Evolutionary conservation across 805 yeast species (phyloP).

Genomic region (Wickerhamiella sorbophila): DNA sequence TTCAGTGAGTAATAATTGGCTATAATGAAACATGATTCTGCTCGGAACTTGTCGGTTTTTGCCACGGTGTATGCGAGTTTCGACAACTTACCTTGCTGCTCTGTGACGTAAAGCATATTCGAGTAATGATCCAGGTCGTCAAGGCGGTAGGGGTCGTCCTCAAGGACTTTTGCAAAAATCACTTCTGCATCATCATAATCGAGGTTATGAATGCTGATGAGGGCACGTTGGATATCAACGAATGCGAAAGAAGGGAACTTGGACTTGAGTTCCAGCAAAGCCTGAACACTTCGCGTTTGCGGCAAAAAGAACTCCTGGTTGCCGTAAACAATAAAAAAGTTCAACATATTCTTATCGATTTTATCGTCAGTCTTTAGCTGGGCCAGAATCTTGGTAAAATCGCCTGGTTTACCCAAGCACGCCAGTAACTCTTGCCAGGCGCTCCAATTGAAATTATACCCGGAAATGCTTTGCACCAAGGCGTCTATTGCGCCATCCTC

Average conservation of each 20-base stretch:
- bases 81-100: constrained; percentile 69
- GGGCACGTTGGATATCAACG: constrained; percentile 67
- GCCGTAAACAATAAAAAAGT: constrained; percentile 50
- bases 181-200: constrained; percentile 71
- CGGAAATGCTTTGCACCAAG: constrained; percentile 44
- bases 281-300: constrained; percentile 35
- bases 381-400: constrained; percentile 4
- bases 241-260: constrained; percentile 63
- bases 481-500: constrained; percentile 43
- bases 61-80: constrained; percentile 76
- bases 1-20: constrained; percentile 88
- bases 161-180: constrained; percentile 60
- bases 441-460: constrained; percentile 83
- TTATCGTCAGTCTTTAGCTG: constrained; percentile 4
- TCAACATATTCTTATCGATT: constrained; percentile 26
- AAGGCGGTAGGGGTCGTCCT: constrained; percentile 66
- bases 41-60: constrained; percentile 69
- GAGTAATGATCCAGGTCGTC: constrained; percentile 90
- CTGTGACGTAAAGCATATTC: constrained; percentile 90
- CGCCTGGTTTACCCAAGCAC: constrained; percentile 31
- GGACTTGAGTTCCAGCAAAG: constrained; percentile 34
- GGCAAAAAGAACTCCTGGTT: constrained; percentile 54
- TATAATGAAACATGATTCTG: constrained; percentile 87
- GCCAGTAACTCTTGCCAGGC: constrained; percentile 74
- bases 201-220: constrained; percentile 67